Conservation (phyloP, 1,284 basidiomycete species). For the Pseudozyma tsukubaensis region DNA sequence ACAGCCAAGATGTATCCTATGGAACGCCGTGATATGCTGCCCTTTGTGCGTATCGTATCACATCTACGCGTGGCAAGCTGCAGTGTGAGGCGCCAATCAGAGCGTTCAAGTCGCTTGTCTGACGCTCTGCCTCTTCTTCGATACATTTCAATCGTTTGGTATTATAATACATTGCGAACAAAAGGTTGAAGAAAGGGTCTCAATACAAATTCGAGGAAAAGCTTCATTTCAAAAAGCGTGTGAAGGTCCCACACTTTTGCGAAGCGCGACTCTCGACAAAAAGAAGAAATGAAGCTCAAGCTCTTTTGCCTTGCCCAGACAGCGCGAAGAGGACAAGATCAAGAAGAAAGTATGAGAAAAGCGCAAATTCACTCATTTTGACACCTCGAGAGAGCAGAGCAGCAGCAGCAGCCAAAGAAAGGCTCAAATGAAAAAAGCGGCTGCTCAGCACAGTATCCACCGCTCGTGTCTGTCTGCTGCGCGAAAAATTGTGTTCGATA, state of each 20-base stretch:
- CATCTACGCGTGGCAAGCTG: constrained; percentile 10
- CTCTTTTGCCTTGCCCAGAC: background rate
- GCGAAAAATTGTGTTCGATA: constrained; percentile 36
- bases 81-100: constrained; percentile 18
- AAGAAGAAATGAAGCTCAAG: background rate
- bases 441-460: background rate
- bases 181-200: background rate
- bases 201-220: constrained; percentile 14
- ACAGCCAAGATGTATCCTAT: background rate
- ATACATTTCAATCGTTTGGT: too few relatives aligned
- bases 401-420: background rate
- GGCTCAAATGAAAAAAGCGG: background rate
- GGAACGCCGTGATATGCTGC: too few relatives aligned
- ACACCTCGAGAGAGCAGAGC: background rate
- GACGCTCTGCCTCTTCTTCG: too few relatives aligned
- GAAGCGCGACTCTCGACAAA: too few relatives aligned
- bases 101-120: constrained; percentile 2
- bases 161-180: constrained; percentile 5
- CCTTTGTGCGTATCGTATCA: background rate
- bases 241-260: too few relatives aligned
- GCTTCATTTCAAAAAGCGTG: background rate
- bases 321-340: constrained; percentile 1
- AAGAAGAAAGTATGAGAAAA: constrained; percentile 4
- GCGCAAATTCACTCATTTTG: background rate
- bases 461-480: constrained; percentile 8